Base-by-base conservation (phyloP, 2,329 filamentous ascomycete species). In the Penicillium digitatum region DNA sequence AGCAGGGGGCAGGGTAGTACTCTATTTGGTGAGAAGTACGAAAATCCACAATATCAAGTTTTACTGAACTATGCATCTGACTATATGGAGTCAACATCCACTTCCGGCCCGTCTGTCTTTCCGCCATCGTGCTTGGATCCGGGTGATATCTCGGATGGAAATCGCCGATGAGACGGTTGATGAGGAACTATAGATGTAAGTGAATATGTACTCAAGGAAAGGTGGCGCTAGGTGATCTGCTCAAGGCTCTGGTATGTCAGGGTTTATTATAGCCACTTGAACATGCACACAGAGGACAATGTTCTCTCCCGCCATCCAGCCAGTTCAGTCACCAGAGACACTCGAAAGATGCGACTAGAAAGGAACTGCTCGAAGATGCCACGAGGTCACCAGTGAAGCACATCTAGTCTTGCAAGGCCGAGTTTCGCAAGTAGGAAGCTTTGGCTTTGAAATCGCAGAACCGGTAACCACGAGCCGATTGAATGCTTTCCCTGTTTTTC, bases 351-450 rank as follows among this genome's bases (percentile, higher is more conserved):
- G n/a, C n/a, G n/a, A n/a, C n/a, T n/a, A n/a, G n/a, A n/a, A n/a
- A n/a, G n/a, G n/a, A n/a, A n/a, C n/a, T n/a, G n/a, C n/a, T n/a
- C n/a, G n/a, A n/a, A n/a, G n/a, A n/a, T n/a, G n/a, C n/a, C n/a
- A n/a, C n/a, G n/a, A n/a, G n/a, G n/a, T n/a, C n/a, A n/a, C 24
- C 68, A 69, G 26, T 69, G 61, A 32, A 69, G 56, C 3, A 66
- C 68, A 55, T 72, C 67, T n/a, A 72, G 52, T 6, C 69, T 55
- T 3, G 66, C 60, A 18, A 72, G 48, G 1, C 69, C 69, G 12
- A 71, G 54, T 39, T 68, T 69, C 40, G 71, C 66, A 34, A 66
- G 63, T 6, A 65, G 57, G 37, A 67, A 69, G 35, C 68, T 68
- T 22, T 56, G 60, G 16, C 64, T 68, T 48, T 71, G 69, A 22